These are phyloP conservation scores for Melaleuca quinquenervia DNA, from an alignment of 345 rosid species.

Conservation along the genomic window DNA sequence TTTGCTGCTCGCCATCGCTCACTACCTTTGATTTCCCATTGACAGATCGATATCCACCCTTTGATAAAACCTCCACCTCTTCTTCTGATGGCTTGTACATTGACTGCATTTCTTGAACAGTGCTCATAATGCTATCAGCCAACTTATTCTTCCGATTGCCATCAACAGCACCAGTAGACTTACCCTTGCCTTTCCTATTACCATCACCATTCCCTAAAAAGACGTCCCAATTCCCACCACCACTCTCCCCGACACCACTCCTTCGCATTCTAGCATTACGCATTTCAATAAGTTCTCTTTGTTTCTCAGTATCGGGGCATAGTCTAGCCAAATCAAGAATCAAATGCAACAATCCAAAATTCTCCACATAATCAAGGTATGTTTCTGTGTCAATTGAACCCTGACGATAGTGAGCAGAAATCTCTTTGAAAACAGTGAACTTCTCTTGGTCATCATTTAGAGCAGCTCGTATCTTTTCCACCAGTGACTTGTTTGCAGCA, in stretches of 20 bases:
- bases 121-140: conserved; percentile 48
- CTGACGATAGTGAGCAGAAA: conserved; percentile 74
- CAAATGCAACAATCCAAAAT: conserved; percentile 66
- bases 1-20: conserved; percentile 15
- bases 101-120: conserved; percentile 48
- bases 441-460: conserved; percentile 61
- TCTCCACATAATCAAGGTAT: conserved; percentile 58
- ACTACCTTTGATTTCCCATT: conserved; percentile 38
- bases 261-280: conserved; percentile 35
- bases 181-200: conserved; percentile 38
- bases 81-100: conserved; percentile 31
- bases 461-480: conserved; percentile 69
- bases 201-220: conserved; percentile 12
- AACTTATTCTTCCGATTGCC: conserved; percentile 29
- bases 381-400: conserved; percentile 49
- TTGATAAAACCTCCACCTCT: conserved; percentile 43
- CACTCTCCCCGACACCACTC: conserved; percentile 18
- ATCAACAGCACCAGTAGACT: conserved; percentile 21
- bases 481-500: conserved; percentile 68
- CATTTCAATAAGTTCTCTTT: conserved; percentile 68
- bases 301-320: conserved; percentile 73
- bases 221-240: conserved; percentile 4
- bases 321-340: conserved; percentile 76
- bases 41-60: conserved; percentile 46
- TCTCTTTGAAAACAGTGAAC: conserved; percentile 52